Percentiles rank a stretch among this genome's conserved stretches.
Evolutionary conservation across 305 asterid species (phyloP).

Genomic region (Solanum hybrid): DNA sequence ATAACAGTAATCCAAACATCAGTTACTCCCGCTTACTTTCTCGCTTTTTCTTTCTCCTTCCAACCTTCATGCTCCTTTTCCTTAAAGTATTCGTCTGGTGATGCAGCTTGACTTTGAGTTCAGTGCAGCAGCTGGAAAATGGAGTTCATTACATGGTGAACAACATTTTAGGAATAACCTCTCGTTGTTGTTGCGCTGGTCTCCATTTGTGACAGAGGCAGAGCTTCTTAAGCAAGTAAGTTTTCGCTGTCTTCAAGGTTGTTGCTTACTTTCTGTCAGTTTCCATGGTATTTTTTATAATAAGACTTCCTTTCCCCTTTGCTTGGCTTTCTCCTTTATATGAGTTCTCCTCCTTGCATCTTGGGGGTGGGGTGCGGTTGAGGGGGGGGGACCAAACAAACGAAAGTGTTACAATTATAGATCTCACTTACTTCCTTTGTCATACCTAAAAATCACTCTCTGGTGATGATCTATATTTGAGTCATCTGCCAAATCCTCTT

Average conservation of each 20-base stretch:
- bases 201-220: slow-evolving; percentile 72
- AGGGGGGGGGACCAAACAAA: too few species aligned
- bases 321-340: background rate
- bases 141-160: slow-evolving; percentile 44
- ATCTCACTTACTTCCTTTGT: background rate
- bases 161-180: slow-evolving; percentile 49
- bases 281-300: background rate
- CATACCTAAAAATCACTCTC: background rate
- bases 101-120: slow-evolving; percentile 77
- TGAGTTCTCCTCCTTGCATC: background rate
- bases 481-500: background rate
- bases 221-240: slow-evolving; percentile 84
- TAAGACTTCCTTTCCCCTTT: background rate
- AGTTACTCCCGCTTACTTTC: background rate
- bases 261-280: background rate
- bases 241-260: background rate
- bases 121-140: slow-evolving; percentile 27
- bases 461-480: background rate
- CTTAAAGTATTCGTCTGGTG: background rate
- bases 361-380: background rate
- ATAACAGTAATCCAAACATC: background rate
- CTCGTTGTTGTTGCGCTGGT: slow-evolving; percentile 68
- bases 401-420: background rate
- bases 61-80: background rate
- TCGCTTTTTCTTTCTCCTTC: background rate